phyloP scores from a whole-genome alignment of 148 eudicot genomes.

The Fagopyrum esculentum region DNA sequence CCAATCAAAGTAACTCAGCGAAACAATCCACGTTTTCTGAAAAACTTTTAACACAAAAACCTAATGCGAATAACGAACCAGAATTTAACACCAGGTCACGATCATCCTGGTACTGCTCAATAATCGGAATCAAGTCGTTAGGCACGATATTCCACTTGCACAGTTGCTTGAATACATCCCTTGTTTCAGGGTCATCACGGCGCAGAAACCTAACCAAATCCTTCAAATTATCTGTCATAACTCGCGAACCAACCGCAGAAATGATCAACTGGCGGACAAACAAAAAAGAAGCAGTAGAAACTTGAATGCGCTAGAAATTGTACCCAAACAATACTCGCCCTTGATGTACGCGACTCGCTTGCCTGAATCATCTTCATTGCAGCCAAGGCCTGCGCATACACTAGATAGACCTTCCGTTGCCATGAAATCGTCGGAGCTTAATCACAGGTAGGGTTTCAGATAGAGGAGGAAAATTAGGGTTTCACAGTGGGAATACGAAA shows the following conservation, averaged over 20 bases:
- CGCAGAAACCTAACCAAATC: slow-evolving; percentile 89
- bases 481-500: neutral
- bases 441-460: slow-evolving; percentile 18
- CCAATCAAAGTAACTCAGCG: neutral
- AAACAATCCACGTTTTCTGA: neutral
- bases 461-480: neutral
- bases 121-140: slow-evolving; percentile 87
- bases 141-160: slow-evolving; percentile 86
- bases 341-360: slow-evolving; percentile 38
- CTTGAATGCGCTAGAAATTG: neutral
- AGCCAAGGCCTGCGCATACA: slow-evolving; percentile 69
- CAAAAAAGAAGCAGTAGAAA: neutral
- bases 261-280: neutral
- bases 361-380: slow-evolving; percentile 48
- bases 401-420: slow-evolving; percentile 67
- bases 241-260: neutral
- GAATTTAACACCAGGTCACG: slow-evolving; percentile 72
- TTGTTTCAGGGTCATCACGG: slow-evolving; percentile 72
- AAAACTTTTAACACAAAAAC: neutral
- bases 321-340: slow-evolving; percentile 66
- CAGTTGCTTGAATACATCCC: slow-evolving; percentile 91
- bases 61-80: slow-evolving; percentile 29
- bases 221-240: slow-evolving; percentile 76
- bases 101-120: slow-evolving; percentile 67
- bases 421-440: slow-evolving; percentile 13